Percentiles rank a stretch among this genome's conserved stretches.
Conservation (phyloP, 495 filamentous ascomycete genomes). For the Hyaloscypha finlandica region DNA sequence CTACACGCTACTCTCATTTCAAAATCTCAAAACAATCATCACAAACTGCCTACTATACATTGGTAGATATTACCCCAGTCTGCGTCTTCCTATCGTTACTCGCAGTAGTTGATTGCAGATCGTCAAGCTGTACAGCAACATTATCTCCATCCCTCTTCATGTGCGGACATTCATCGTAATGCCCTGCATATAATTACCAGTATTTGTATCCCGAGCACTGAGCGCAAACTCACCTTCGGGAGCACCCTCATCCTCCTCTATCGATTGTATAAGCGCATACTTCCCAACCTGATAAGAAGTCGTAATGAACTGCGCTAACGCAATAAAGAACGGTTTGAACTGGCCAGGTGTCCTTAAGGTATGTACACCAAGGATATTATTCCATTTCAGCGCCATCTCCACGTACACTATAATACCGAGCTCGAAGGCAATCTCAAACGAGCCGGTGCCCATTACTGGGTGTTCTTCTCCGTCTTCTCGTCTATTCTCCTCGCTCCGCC, state of each 20-base stretch:
- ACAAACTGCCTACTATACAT: too few relatives aligned
- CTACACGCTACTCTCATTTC: too few relatives aligned
- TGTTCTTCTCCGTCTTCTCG: not conserved
- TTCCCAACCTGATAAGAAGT: not conserved
- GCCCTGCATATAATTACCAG: not conserved
- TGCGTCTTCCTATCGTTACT: too few relatives aligned
- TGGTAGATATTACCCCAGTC: too few relatives aligned
- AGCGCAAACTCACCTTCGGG: not conserved
- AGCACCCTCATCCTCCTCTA: not conserved
- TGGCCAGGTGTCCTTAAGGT: not conserved
- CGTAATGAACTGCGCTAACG: not conserved
- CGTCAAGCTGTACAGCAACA: not conserved
- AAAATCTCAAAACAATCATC: too few relatives aligned
- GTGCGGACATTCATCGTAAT: not conserved
- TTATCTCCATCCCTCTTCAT: not conserved
- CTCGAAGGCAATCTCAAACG: not conserved
- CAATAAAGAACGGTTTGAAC: not conserved
- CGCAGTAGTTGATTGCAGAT: not conserved
- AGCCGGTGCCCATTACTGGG: not conserved
- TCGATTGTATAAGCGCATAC: not conserved
- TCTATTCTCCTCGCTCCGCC: not conserved
- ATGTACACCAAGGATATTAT: not conserved
- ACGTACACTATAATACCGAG: not conserved
- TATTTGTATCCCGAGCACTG: not conserved
- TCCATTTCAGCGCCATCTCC: not conserved